Percentiles rank a stretch among this genome's conserved stretches.
Conservation (phyloP, 2,329 filamentous ascomycete species). For the Scedosporium minutisporum region DNA sequence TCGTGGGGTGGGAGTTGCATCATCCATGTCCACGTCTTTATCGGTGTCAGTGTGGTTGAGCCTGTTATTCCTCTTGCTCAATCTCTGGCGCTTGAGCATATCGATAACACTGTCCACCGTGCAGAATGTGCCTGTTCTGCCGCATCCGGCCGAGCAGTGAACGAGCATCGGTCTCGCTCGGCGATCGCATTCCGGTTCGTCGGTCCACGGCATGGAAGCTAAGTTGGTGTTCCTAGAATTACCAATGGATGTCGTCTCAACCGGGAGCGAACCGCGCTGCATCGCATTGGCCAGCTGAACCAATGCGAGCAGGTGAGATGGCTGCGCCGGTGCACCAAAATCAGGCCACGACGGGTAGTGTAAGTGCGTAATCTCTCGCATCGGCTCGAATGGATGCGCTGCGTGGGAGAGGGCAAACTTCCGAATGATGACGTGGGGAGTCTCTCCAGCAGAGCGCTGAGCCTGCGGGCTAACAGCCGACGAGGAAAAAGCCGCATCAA, state of each 20-base stretch:
- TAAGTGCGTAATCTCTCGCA: constrained; percentile 87
- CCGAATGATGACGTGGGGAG: constrained; percentile 71
- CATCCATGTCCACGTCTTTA: constrained; percentile 37
- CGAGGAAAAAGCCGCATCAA: constrained; percentile 22
- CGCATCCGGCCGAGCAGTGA: constrained; percentile 93
- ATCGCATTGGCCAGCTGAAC: constrained; percentile 81
- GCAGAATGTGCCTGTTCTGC: constrained; percentile 91
- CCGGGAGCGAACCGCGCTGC: constrained; percentile 47
- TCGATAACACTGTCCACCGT: constrained; percentile 93
- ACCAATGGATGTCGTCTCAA: constrained; percentile 30
- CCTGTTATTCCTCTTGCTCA: constrained; percentile 18
- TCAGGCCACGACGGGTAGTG: constrained; percentile 97
- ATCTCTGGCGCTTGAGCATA: constrained; percentile 82
- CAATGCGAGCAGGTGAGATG: constrained; percentile 73
- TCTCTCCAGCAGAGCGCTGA: constrained; percentile 32
- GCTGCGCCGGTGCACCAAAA: constrained; percentile 85
- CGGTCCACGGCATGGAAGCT: constrained; percentile 33
- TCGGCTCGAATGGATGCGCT: constrained; percentile 68
- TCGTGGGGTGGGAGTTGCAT: constrained; percentile 8
- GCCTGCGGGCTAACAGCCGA: constrained; percentile 13
- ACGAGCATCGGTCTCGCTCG: constrained; percentile 67
- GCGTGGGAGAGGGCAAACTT: constrained; percentile 78
- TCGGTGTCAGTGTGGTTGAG: constrained; percentile 20
- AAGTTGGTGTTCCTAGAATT: constrained; percentile 18
- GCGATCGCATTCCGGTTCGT: constrained; percentile 49